Evolutionary conservation across 306 rosid species (phyloP).

Genomic region (Fagus crenata): DNA sequence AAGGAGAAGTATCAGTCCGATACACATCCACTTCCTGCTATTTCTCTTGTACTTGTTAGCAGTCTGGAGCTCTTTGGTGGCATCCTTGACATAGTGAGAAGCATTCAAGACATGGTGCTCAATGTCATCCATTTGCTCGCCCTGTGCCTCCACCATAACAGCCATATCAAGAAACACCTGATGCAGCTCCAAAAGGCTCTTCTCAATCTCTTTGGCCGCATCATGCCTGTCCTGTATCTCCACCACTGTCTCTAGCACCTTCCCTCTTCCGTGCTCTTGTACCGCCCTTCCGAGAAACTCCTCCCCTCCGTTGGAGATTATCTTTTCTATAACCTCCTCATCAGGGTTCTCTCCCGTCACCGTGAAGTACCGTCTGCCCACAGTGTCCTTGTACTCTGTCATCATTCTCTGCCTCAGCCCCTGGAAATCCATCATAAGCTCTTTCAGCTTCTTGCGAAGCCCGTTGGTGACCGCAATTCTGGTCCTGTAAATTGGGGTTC

Average conservation of each 20-base stretch:
- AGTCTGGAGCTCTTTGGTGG: constrained; percentile 49
- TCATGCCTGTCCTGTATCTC: constrained; percentile 85
- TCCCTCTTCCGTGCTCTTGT: constrained; percentile 74
- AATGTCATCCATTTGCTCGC: constrained; percentile 87
- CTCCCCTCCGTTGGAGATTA: constrained; percentile 63
- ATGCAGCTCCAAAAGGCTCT: constrained; percentile 76
- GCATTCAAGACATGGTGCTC: constrained; percentile 83
- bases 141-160: constrained; percentile 93
- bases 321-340: constrained; percentile 82
- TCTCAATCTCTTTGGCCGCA: constrained; percentile 74
- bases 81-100: constrained; percentile 71
- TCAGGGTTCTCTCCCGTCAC: constrained; percentile 77
- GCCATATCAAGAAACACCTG: constrained; percentile 90
- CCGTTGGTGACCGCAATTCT: constrained; percentile 76
- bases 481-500: constrained; percentile 66
- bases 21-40: constrained; percentile 72
- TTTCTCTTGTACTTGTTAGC: constrained; percentile 61
- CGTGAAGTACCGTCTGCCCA: constrained; percentile 69
- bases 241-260: constrained; percentile 75
- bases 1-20: constrained; percentile 57
- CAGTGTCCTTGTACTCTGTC: constrained; percentile 78
- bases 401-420: constrained; percentile 72
- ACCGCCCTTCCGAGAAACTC: constrained; percentile 60
- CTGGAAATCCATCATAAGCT: constrained; percentile 90
- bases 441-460: constrained; percentile 69